Conservation (phyloP, 1,284 basidiomycete genomes). For the Volvariella surrecta region DNA sequence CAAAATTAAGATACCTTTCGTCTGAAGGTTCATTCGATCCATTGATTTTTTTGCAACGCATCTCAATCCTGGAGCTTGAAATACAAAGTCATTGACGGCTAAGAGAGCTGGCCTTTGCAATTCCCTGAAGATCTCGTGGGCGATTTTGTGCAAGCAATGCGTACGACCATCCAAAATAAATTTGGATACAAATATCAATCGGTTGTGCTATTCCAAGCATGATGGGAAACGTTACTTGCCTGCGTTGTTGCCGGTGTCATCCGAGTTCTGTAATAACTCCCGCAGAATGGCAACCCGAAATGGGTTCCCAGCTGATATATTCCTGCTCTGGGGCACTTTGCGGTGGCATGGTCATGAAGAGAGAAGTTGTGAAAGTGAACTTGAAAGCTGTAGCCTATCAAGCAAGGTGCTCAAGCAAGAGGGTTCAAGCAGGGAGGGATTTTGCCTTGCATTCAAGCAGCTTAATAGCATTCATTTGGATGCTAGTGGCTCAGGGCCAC, state of each 20-base stretch:
- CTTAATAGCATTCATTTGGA: no score
- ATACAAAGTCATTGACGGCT: slow-evolving; percentile 35
- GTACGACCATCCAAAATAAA: slow-evolving; percentile 32
- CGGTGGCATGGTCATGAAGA: no score
- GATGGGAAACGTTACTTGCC: slow-evolving; percentile 14
- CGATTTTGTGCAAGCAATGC: slow-evolving; percentile 18
- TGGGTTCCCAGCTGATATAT: slow-evolving; percentile 33
- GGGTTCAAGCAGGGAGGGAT: no score
- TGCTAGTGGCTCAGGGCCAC: no score
- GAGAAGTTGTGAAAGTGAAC: no score
- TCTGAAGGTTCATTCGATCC: slow-evolving; percentile 37
- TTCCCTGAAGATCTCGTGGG: slow-evolving; percentile 18
- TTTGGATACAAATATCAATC: slow-evolving; percentile 15
- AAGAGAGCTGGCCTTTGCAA: slow-evolving; percentile 38
- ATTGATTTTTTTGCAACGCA: slow-evolving; percentile 31
- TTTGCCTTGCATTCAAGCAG: no score
- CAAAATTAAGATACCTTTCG: slow-evolving; percentile 33
- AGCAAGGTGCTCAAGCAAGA: no score
- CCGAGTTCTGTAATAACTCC: slow-evolving; percentile 40
- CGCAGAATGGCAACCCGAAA: slow-evolving; percentile 33
- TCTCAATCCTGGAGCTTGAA: slow-evolving; percentile 33
- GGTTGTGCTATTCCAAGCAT: no score
- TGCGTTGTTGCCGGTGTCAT: slow-evolving; percentile 33
- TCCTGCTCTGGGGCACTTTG: slow-evolving; percentile 19
- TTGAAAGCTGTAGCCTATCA: no score